Evolutionary conservation across 1,284 basidiomycete genomes (phyloP).

Genomic region (Athelia psychrophila): DNA sequence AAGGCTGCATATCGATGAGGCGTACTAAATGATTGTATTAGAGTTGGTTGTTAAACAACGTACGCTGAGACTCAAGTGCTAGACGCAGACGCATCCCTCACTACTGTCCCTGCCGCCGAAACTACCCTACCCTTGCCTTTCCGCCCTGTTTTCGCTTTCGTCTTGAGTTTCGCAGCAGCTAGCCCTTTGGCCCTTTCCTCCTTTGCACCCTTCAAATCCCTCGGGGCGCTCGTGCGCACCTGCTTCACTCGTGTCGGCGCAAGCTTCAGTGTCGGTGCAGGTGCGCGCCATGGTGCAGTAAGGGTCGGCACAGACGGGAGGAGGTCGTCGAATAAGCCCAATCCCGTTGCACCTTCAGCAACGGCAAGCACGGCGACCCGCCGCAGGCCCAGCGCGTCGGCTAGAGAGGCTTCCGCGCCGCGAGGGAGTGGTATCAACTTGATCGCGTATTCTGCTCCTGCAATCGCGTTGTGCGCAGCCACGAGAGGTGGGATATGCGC

Average conservation of each 20-base stretch:
- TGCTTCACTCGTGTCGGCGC: constrained; percentile 85
- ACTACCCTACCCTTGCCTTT: not conserved
- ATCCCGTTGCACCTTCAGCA: constrained; percentile 34
- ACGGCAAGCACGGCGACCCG: constrained; percentile 71
- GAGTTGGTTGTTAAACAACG: no score
- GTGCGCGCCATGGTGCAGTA: no score
- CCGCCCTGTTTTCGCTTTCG: constrained; percentile 22
- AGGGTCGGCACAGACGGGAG: no score
- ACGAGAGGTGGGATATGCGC: constrained; percentile 73
- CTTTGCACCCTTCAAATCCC: constrained; percentile 75
- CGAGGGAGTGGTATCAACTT: constrained; percentile 71
- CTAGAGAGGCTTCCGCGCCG: constrained; percentile 65
- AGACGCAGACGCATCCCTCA: no score
- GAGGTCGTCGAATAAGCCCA: constrained; percentile 5
- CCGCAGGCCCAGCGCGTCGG: constrained; percentile 63
- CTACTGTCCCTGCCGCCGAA: no score
- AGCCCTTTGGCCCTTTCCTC: constrained; percentile 56
- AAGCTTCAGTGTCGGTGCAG: constrained; percentile 20
- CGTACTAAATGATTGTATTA: no score
- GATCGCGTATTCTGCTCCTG: constrained; percentile 28
- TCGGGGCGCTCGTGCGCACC: constrained; percentile 76
- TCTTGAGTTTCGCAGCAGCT: constrained; percentile 45
- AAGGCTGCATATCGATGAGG: no score
- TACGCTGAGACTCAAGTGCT: no score
- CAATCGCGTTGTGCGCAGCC: constrained; percentile 64